A percentile compares a stretch with the other conserved stretches of the same genome.
Evolutionary conservation across 2,329 filamentous ascomycete genomes (phyloP).

Genomic region (Blastomyces emzantsi): DNA sequence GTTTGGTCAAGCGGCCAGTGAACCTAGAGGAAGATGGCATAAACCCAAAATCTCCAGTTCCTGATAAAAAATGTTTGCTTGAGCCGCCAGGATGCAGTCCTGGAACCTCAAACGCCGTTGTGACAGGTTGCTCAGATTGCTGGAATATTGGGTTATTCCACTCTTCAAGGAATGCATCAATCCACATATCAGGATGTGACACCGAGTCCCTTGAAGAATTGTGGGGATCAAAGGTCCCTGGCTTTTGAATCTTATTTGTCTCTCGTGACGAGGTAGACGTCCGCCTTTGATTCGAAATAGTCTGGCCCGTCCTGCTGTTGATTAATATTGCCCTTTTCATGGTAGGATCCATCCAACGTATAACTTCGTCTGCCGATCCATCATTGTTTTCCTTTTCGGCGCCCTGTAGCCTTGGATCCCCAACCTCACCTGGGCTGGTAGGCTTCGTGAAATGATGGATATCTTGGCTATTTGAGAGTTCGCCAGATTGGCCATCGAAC

Average conservation of each 20-base stretch:
- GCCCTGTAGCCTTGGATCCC: neutral
- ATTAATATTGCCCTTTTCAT: slow-evolving; percentile 36
- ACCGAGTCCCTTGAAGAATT: neutral
- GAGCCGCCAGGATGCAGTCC: neutral
- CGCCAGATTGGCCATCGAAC: neutral
- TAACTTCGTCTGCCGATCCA: slow-evolving; percentile 22
- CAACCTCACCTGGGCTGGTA: neutral
- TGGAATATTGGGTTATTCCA: slow-evolving; percentile 74
- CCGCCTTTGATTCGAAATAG: slow-evolving; percentile 15
- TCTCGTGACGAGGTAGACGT: slow-evolving; percentile 15
- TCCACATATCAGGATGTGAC: slow-evolving; percentile 41
- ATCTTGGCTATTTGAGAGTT: neutral
- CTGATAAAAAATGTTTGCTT: neutral
- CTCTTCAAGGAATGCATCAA: slow-evolving; percentile 49
- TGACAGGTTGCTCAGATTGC: slow-evolving; percentile 38
- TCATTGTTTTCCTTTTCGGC: slow-evolving; percentile 9
- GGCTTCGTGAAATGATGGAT: neutral
- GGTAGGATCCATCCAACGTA: slow-evolving; percentile 52
- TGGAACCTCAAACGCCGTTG: slow-evolving; percentile 26
- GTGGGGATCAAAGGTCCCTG: slow-evolving; percentile 5
- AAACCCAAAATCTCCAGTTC: slow-evolving; percentile 1
- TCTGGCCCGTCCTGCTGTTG: slow-evolving; percentile 31
- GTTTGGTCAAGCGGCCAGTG: slow-evolving; percentile 47
- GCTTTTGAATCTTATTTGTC: slow-evolving; percentile 11
- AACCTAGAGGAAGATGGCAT: slow-evolving; percentile 6